Evolutionary conservation across 345 rosid genomes (phyloP).

Genomic region (Brassica rapa): DNA sequence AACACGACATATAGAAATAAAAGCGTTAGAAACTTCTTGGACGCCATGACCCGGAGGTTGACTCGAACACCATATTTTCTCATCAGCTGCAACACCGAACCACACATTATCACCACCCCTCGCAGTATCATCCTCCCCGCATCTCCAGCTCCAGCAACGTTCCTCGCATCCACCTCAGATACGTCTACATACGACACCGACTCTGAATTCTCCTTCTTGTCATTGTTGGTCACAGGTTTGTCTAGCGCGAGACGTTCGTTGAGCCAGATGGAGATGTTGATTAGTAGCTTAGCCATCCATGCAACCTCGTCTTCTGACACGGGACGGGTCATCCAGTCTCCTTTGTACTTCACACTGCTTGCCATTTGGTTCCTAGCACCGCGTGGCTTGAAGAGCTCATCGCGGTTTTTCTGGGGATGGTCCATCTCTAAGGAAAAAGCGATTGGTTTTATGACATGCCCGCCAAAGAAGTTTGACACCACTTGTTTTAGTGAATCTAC

Average conservation of each 20-base stretch:
- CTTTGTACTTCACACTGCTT: slow-evolving; percentile 57
- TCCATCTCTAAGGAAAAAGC: slow-evolving; percentile 47
- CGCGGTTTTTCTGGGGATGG: slow-evolving; percentile 49
- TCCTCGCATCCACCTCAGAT: slow-evolving; percentile 41
- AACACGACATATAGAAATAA: slow-evolving; percentile 49
- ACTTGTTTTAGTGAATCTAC: slow-evolving; percentile 60
- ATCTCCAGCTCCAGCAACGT: slow-evolving; percentile 47
- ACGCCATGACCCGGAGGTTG: slow-evolving; percentile 78
- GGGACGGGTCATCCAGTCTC: slow-evolving; percentile 92
- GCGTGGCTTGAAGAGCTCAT: slow-evolving; percentile 79
- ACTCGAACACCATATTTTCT: slow-evolving; percentile 62
- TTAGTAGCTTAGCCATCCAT: slow-evolving; percentile 74
- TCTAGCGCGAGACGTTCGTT: slow-evolving; percentile 68
- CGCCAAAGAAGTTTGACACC: slow-evolving; percentile 62
- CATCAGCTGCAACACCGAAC: slow-evolving; percentile 50
- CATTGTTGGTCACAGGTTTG: slow-evolving; percentile 38
- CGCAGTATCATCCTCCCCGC: slow-evolving; percentile 45
- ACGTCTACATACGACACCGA: slow-evolving; percentile 59
- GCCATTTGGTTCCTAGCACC: slow-evolving; percentile 52
- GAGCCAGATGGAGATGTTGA: slow-evolving; percentile 63
- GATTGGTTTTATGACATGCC: slow-evolving; percentile 51
- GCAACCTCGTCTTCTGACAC: slow-evolving; percentile 74
- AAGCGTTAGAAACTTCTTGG: slow-evolving; percentile 67
- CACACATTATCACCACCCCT: slow-evolving; percentile 48
- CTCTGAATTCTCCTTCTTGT: slow-evolving; percentile 21